Evolutionary conservation across 139 green algal genomes (phyloP).

Genomic region (Diplosphaera chodatii): DNA sequence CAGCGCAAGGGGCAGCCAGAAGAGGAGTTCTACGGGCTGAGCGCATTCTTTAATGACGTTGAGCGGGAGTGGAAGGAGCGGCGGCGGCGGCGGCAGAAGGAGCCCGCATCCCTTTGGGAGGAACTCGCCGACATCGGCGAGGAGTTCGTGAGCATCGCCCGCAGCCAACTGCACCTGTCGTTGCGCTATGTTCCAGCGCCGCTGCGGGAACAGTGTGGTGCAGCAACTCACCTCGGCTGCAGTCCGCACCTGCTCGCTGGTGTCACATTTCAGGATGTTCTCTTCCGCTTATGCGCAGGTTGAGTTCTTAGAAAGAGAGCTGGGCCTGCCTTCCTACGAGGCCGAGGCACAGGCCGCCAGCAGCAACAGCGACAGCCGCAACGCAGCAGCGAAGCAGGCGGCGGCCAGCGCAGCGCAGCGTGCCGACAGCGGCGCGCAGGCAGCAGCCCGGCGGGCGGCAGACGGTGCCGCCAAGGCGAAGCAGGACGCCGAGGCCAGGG

Average conservation of each 20-base stretch:
- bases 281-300: too few species aligned
- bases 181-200: too few species aligned
- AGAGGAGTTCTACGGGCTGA: conserved; percentile 36
- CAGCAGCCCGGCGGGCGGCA: not conserved
- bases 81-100: conserved; percentile 11
- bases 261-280: too few species aligned
- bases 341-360: not conserved
- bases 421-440: not conserved
- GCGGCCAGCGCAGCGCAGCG: not conserved
- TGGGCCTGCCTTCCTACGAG: conserved; percentile 10
- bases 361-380: not conserved
- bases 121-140: conserved; percentile 54
- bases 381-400: not conserved
- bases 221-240: too few species aligned
- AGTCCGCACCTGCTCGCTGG: too few species aligned
- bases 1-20: conserved; percentile 1
- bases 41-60: conserved; percentile 57
- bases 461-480: not conserved
- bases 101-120: conserved; percentile 31
- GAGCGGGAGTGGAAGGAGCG: conserved; percentile 42
- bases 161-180: too few species aligned
- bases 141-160: conserved; percentile 49
- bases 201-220: too few species aligned
- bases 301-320: conserved; percentile 51
- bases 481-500: not conserved